These are phyloP conservation scores for Penicillium occitanis DNA, from an alignment of 2,329 filamentous ascomycete species.

Conservation along the genomic window DNA sequence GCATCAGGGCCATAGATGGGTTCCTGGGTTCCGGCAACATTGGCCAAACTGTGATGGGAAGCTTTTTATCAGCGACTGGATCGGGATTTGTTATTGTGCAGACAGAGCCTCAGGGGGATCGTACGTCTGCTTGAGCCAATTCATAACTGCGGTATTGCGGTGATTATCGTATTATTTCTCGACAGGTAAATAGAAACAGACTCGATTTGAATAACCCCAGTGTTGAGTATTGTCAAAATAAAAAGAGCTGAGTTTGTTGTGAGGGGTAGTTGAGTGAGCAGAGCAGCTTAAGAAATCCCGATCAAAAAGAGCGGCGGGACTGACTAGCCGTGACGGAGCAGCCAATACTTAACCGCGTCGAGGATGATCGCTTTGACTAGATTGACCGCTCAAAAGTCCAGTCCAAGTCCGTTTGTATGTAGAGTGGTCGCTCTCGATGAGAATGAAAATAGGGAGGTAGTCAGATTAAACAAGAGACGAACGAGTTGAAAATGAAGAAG, in stretches of 20 bases:
- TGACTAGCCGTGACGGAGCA: slow-evolving; percentile 11
- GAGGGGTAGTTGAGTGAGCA: slow-evolving; percentile 5
- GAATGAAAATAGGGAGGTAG: not conserved
- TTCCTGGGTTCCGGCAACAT: slow-evolving; percentile 93
- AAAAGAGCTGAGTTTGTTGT: slow-evolving; percentile 6
- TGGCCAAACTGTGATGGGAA: slow-evolving; percentile 52
- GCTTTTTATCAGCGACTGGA: slow-evolving; percentile 21
- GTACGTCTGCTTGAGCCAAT: slow-evolving; percentile 91
- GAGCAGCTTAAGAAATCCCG: slow-evolving; percentile 5
- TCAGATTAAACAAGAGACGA: not conserved
- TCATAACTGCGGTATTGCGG: slow-evolving; percentile 64
- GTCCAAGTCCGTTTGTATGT: not conserved
- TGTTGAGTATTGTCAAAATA: not conserved
- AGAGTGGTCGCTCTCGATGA: not conserved
- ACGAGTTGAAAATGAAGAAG: not conserved
- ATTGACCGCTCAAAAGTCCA: not conserved
- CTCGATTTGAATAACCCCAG: not conserved
- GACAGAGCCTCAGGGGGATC: slow-evolving; percentile 35
- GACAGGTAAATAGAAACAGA: not conserved
- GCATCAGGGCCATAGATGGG: slow-evolving; percentile 90
- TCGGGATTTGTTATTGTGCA: slow-evolving; percentile 6
- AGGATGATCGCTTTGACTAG: slow-evolving; percentile 4
- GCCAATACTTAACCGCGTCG: slow-evolving; percentile 10
- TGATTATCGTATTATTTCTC: not conserved
- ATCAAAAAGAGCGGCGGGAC: slow-evolving; percentile 14